Evolutionary conservation across 495 filamentous ascomycete species (phyloP), one percentile per base, ranked within the genome.

Genomic region (Bathelium albidoporum): DNA sequence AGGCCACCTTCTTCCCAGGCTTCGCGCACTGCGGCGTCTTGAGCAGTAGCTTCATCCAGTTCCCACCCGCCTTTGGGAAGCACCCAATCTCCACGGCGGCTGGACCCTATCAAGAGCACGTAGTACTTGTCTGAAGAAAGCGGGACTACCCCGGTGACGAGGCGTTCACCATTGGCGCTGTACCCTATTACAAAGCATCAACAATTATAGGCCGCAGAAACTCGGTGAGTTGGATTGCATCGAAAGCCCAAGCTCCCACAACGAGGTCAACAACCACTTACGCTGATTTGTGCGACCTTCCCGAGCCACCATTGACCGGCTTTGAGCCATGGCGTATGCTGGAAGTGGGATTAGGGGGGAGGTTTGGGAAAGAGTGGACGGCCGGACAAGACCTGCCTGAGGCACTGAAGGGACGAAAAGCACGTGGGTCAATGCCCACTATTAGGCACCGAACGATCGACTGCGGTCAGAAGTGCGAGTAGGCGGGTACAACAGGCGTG

Each of bases 1-100:
- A 98, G 91, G 67, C 94, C 94, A 59, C 90, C 94, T 77, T 98
- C 94, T 77, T 98, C 94, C 94, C 94, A 98, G 52, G 94, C 95
- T 77, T 98, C 94, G 64, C 94, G 77, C 64, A 80, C 81, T 41
- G 87, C 87, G 22, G 87, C 87, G 59, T 88, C 84, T 66, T 82
- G 74, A 20, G 83, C 80, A 34, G 83, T 85, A 43, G 76, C 81
- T 77, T 98, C 94, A 76, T 98, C 94, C 20, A 84, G 87, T 75
- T 98, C 94, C 89, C 95, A 98, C 61, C 94, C 94, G 68, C 94
- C 94, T 74, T 98, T 98, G 61, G 94, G 94, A 62, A 98, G 80
- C 43, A 98, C 93, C 94, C 95, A 98, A 65, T 89, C 90, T 63
- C 83, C 84, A 66, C 91, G 89, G 60, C 89, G 83, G 59, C 88